A percentile compares a stretch with the other conserved stretches of the same genome.
These are phyloP conservation scores for Marchantia polymorpha DNA, from an alignment of 225 moss, liverwort and hornwort species.

Conservation along the genomic window DNA sequence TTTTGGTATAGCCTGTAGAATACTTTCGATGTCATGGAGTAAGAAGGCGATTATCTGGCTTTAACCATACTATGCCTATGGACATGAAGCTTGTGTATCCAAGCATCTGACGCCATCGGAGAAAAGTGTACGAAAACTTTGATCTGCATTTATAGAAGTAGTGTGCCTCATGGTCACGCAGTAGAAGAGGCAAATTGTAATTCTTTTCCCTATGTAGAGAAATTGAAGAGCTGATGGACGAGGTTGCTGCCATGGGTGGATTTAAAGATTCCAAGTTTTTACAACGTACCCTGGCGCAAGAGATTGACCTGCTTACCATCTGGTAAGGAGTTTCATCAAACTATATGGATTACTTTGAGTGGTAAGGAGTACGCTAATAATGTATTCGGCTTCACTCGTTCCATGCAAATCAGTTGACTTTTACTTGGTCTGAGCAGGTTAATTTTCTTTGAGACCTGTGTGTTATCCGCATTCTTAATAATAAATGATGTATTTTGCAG, in stretches of 20 bases:
- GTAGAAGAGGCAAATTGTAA: too few species aligned
- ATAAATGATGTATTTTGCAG: conserved; percentile 37
- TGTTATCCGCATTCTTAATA: neutral
- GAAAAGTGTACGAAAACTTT: too few species aligned
- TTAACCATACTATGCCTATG: neutral
- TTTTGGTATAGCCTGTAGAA: neutral
- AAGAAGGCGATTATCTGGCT: neutral
- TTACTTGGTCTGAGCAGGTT: neutral
- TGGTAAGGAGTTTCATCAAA: conserved; percentile 18
- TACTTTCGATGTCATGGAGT: neutral
- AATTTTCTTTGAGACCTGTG: neutral
- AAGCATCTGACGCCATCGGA: neutral
- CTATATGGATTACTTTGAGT: neutral
- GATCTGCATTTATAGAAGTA: neutral
- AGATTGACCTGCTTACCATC: conserved; percentile 33
- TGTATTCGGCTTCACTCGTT: too few species aligned
- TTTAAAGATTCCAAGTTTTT: conserved; percentile 41
- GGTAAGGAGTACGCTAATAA: neutral
- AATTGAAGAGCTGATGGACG: conserved; percentile 39
- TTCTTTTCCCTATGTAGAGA: conserved; percentile 16
- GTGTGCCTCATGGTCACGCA: neutral
- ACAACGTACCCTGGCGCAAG: conserved; percentile 40
- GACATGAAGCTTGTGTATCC: neutral
- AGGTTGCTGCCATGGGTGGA: conserved; percentile 38
- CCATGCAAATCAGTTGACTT: too few species aligned